Conservation (phyloP, 306 rosid species). For the Leucaena leucocephala region DNA sequence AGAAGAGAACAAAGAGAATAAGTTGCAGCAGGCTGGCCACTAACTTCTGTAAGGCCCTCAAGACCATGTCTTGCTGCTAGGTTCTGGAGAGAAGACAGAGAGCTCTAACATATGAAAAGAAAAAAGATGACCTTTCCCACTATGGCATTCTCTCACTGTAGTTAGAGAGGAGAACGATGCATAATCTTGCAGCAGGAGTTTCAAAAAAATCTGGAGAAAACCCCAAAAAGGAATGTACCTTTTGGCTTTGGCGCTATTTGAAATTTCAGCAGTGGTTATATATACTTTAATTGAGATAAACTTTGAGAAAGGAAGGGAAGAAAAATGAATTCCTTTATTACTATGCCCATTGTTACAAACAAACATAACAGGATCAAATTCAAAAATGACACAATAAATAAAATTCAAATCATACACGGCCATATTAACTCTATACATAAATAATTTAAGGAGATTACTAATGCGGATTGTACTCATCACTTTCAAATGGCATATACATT, state of each 20-base stretch:
- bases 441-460: conserved; percentile 45
- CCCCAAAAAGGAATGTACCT: not conserved
- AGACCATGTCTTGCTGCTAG: conserved; percentile 19
- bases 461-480: conserved; percentile 41
- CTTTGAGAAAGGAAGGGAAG: conserved; percentile 2
- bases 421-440: conserved; percentile 45
- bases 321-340: conserved; percentile 43
- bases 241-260: conserved; percentile 12
- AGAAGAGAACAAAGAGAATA: not conserved
- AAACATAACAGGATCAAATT: conserved; percentile 36
- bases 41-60: conserved; percentile 18
- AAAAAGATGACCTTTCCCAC: not conserved
- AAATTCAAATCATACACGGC: conserved; percentile 47
- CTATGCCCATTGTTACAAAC: conserved; percentile 48
- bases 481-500: conserved; percentile 47
- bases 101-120: not conserved
- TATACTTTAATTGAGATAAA: not conserved
- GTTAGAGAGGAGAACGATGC: not conserved
- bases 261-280: conserved; percentile 3
- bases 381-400: conserved; percentile 56
- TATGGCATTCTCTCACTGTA: no score
- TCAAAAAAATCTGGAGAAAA: not conserved
- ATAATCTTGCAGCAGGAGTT: not conserved
- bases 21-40: conserved; percentile 7
- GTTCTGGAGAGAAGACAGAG: conserved; percentile 17